Percentiles rank a stretch among this genome's conserved stretches.
These are phyloP conservation scores for Scutellaria baicalensis DNA, from an alignment of 257 asterid species.

Conservation along the genomic window DNA sequence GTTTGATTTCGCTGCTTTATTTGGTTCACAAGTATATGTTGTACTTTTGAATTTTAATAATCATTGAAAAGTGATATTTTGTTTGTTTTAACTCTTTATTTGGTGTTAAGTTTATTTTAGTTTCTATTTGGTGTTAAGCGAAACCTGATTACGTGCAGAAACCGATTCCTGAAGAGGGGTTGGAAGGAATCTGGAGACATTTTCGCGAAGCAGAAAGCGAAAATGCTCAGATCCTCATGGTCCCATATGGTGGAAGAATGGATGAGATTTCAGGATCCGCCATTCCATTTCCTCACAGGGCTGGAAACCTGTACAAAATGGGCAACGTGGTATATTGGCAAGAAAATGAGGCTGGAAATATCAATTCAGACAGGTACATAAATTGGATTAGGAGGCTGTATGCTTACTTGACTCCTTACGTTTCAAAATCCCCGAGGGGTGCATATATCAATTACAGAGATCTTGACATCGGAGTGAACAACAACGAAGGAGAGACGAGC, in stretches of 20 bases:
- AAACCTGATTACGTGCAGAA: constrained; percentile 15
- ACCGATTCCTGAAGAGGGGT: not conserved
- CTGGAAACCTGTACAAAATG: constrained; percentile 19
- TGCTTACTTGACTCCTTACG: too few species aligned
- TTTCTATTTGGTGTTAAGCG: too few species aligned
- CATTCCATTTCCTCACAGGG: constrained; percentile 31
- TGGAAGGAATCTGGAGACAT: not conserved
- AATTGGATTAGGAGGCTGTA: too few species aligned
- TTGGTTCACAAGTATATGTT: too few species aligned
- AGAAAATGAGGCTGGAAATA: not conserved
- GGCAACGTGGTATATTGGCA: not conserved
- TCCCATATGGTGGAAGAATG: constrained; percentile 2
- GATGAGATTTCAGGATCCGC: constrained; percentile 11
- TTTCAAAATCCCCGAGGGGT: too few species aligned
- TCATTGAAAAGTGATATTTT: too few species aligned
- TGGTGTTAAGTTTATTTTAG: too few species aligned
- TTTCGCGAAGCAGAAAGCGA: not conserved
- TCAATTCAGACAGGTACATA: constrained; percentile 2
- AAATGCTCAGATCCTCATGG: not conserved
- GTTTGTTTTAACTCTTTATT: too few species aligned
- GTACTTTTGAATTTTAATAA: too few species aligned
- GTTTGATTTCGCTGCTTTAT: too few species aligned
- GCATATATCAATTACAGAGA: constrained; percentile 40
- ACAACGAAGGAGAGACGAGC: constrained; percentile 3
- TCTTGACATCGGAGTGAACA: constrained; percentile 16